These are phyloP conservation scores for Colletotrichum euphorbiae DNA, from an alignment of 2,329 filamentous ascomycete species.

Conservation along the genomic window DNA sequence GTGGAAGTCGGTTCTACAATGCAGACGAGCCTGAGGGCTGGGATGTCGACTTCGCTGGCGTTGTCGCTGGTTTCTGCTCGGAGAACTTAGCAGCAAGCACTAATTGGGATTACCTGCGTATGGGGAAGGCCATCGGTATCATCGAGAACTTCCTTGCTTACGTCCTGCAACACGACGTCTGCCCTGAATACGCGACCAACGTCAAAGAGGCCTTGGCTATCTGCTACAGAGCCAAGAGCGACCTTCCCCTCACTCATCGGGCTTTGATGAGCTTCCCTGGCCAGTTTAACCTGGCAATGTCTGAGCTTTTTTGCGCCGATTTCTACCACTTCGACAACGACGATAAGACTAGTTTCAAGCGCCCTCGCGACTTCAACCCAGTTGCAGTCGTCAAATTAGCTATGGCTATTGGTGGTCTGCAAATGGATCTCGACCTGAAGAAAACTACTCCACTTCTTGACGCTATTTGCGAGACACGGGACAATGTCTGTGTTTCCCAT, in stretches of 20 bases:
- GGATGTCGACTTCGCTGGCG: slow-evolving; percentile 82
- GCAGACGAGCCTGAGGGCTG: slow-evolving; percentile 67
- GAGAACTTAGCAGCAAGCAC: slow-evolving; percentile 60
- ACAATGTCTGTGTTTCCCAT: slow-evolving; percentile 47
- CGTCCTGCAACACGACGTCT: slow-evolving; percentile 84
- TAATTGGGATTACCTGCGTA: slow-evolving; percentile 63
- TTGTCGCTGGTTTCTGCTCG: slow-evolving; percentile 84
- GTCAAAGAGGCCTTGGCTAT: slow-evolving; percentile 73
- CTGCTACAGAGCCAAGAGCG: slow-evolving; percentile 74
- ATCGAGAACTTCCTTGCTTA: slow-evolving; percentile 92
- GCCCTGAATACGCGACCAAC: slow-evolving; percentile 79
- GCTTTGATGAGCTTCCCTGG: slow-evolving; percentile 73
- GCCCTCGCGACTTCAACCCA: slow-evolving; percentile 56
- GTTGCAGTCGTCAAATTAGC: slow-evolving; percentile 57
- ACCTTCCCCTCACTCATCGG: slow-evolving; percentile 71
- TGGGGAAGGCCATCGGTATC: slow-evolving; percentile 73
- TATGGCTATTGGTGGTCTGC: slow-evolving; percentile 50
- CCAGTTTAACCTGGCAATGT: slow-evolving; percentile 82
- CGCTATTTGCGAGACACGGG: no score
- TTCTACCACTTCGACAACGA: slow-evolving; percentile 36
- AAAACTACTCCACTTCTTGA: not conserved
- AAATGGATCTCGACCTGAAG: not conserved
- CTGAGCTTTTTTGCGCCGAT: slow-evolving; percentile 69
- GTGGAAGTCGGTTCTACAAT: slow-evolving; percentile 62
- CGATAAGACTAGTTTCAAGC: slow-evolving; percentile 44